Conservation (phyloP, 345 rosid species). For the Hirschfeldia incana region DNA sequence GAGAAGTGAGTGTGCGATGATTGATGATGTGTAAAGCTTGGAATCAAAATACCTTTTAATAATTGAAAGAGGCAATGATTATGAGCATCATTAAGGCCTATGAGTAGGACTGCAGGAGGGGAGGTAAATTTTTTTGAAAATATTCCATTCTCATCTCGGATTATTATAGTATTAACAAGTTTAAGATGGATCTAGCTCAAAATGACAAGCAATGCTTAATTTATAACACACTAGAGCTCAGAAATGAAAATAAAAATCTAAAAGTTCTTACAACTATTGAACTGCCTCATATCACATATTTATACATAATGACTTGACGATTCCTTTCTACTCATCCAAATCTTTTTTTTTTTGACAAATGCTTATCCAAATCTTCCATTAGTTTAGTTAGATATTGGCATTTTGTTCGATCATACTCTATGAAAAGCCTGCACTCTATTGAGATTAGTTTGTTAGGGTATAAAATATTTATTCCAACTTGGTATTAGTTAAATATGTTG, state of each 20-base stretch:
- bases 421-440: background rate
- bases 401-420: slow-evolving; percentile 24
- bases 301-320: background rate
- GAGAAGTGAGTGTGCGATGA: slow-evolving; percentile 32
- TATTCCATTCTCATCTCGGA: slow-evolving; percentile 12
- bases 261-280: background rate
- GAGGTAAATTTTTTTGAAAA: background rate
- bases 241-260: background rate
- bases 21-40: slow-evolving; percentile 37
- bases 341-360: too few species aligned
- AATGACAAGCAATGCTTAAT: background rate
- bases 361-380: background rate
- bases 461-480: background rate
- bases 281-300: background rate
- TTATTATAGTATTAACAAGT: slow-evolving; percentile 10
- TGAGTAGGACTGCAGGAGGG: slow-evolving; percentile 4
- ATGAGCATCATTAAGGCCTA: slow-evolving; percentile 38
- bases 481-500: slow-evolving; percentile 27
- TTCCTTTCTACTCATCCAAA: background rate
- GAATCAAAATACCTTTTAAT: slow-evolving; percentile 37
- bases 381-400: slow-evolving; percentile 28
- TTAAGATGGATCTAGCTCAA: slow-evolving; percentile 20
- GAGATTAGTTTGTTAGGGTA: slow-evolving; percentile 7
- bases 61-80: slow-evolving; percentile 41
- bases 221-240: background rate